Conservation (phyloP, 148 eudicot genomes). For the Fagopyrum esculentum region DNA sequence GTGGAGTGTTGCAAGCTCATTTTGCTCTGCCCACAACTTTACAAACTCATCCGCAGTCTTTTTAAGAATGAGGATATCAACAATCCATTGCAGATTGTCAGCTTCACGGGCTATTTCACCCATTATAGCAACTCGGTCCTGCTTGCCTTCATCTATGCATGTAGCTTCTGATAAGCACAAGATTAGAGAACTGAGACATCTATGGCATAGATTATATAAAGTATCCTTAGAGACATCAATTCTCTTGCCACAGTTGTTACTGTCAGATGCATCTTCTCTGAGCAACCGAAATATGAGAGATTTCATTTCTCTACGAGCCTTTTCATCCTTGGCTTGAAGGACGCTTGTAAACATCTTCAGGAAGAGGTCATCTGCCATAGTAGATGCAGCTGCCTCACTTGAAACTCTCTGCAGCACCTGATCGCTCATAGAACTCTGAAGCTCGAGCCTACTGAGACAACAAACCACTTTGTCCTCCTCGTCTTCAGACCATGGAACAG, state of each 20-base stretch:
- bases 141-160: slow-evolving; percentile 48
- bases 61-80: slow-evolving; percentile 57
- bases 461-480: slow-evolving; percentile 72
- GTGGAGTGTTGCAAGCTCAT: slow-evolving; percentile 75
- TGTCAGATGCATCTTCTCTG: slow-evolving; percentile 39
- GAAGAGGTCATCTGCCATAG: slow-evolving; percentile 55
- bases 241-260: slow-evolving; percentile 22
- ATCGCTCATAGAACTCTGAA: slow-evolving; percentile 30
- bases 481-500: slow-evolving; percentile 85
- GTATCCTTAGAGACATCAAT: slow-evolving; percentile 63
- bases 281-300: slow-evolving; percentile 54
- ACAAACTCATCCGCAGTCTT: slow-evolving; percentile 78
- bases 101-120: slow-evolving; percentile 84
- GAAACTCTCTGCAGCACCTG: slow-evolving; percentile 73
- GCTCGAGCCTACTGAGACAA: slow-evolving; percentile 64
- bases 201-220: slow-evolving; percentile 66
- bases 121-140: slow-evolving; percentile 65
- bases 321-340: slow-evolving; percentile 81
- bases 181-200: slow-evolving; percentile 74
- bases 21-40: slow-evolving; percentile 82
- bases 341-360: slow-evolving; percentile 52
- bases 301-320: slow-evolving; percentile 85
- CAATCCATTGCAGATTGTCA: slow-evolving; percentile 87
- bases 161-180: slow-evolving; percentile 77
- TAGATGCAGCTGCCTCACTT: slow-evolving; percentile 54